These are phyloP conservation scores for Zasmidium angulare DNA, from an alignment of 2,329 filamentous ascomycete genomes.

Conservation along the genomic window DNA sequence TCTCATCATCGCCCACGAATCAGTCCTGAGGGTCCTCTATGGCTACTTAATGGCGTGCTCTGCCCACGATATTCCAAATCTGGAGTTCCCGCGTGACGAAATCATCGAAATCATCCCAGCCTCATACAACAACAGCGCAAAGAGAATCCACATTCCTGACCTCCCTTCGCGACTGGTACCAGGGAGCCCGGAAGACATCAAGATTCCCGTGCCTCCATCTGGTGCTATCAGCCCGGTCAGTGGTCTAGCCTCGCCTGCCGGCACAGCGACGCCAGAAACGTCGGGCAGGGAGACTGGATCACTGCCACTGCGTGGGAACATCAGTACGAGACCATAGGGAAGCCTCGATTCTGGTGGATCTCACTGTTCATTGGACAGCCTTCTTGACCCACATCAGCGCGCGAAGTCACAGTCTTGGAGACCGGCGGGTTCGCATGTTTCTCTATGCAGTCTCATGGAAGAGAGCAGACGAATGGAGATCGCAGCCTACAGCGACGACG, in stretches of 20 bases:
- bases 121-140: conserved; percentile 94
- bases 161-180: conserved; percentile 68
- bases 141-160: conserved; percentile 79
- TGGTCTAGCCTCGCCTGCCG: conserved; percentile 15
- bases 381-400: not conserved
- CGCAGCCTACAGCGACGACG: not conserved
- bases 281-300: conserved; percentile 7
- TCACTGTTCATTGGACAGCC: conserved; percentile 4
- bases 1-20: conserved; percentile 97
- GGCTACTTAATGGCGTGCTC: conserved; percentile 99
- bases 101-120: conserved; percentile 99
- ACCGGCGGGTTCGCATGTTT: not conserved
- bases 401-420: not conserved
- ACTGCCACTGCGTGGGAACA: conserved; percentile 9
- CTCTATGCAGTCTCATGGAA: not conserved
- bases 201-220: conserved; percentile 66
- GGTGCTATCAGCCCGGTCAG: conserved; percentile 41
- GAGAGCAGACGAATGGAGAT: not conserved
- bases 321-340: conserved; percentile 13
- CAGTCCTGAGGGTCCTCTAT: conserved; percentile 93
- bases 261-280: conserved; percentile 13
- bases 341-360: conserved; percentile 7
- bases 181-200: conserved; percentile 75
- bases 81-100: conserved; percentile 92
- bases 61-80: conserved; percentile 85